A percentile compares a stretch with the other conserved stretches of the same genome.
Evolutionary conservation across 2,329 filamentous ascomycete species (phyloP).

Genomic region (Mycosphaerelloides madeirae): DNA sequence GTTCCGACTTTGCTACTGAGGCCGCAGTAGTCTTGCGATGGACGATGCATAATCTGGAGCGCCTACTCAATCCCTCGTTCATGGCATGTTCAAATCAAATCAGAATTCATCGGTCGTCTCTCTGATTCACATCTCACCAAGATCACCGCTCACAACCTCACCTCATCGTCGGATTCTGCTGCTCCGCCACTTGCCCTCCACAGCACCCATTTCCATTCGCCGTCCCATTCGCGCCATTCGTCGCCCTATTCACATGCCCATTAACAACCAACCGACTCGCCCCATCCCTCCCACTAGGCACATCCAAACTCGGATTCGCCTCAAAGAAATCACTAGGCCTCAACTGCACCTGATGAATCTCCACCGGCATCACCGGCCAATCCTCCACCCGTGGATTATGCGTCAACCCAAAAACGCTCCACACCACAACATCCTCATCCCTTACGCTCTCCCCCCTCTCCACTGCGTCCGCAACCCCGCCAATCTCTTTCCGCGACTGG

Average conservation of each 20-base stretch:
- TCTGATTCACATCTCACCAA: too few relatives aligned
- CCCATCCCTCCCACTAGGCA: conserved; percentile 34
- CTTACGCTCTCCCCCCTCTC: conserved; percentile 40
- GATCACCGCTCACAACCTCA: too few relatives aligned
- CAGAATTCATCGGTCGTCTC: too few relatives aligned
- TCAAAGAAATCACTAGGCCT: conserved; percentile 52
- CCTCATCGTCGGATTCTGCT: background rate
- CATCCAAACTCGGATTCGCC: conserved; percentile 50
- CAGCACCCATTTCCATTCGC: conserved; percentile 10
- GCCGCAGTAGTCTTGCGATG: too few relatives aligned
- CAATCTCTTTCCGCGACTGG: conserved; percentile 43
- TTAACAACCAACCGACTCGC: conserved; percentile 12
- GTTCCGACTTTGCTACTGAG: too few relatives aligned
- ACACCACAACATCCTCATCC: conserved; percentile 47
- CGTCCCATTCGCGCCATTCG: conserved; percentile 5
- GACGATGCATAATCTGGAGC: too few relatives aligned
- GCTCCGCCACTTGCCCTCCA: conserved; percentile 4
- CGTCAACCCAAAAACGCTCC: conserved; percentile 48
- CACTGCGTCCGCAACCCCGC: conserved; percentile 43
- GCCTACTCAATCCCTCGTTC: too few relatives aligned
- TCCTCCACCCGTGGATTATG: conserved; percentile 51
- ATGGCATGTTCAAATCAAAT: too few relatives aligned
- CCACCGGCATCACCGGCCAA: conserved; percentile 48
- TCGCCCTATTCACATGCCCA: too few relatives aligned
- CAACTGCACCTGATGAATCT: conserved; percentile 46